Base-by-base conservation (phyloP, 139 green algal genomes). In the Axilococcus clingmanii region DNA sequence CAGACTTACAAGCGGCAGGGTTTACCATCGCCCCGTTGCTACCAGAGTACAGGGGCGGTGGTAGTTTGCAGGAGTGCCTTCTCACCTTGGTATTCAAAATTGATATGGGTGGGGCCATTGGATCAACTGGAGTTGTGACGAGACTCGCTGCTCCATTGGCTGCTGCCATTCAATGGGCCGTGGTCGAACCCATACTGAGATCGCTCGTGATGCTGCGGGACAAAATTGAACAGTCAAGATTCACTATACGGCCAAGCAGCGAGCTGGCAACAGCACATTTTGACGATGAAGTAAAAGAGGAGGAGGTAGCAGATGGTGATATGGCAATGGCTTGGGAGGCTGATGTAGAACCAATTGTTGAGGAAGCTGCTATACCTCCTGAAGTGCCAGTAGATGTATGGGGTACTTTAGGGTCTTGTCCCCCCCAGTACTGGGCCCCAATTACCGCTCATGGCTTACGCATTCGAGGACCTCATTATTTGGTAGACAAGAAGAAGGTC, bases 401-500 rank as follows among this genome's bases (percentile, higher is more conserved):
- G 25, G 49, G 28, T 15, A 35, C 12, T 7, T 9, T 22, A 35
- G 49, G 49, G 23, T 40, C n/a, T n/a, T 40, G 24, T 9, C 12
- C 25, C 14, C 23, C 20, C 12, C 29, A 7, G 1, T 57, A 44
- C 28, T 57, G 49, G 49, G 48, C 49, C 14, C 19, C 42, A 22
- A 22, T 23, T 20, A 23, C 22, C 9, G 17, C 28, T 19, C 14
- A 19, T 31, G 16, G 16, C 12, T 23, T 57, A 19, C 25, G 79
- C 62, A 61, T 89, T 22, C 79, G 80, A 12, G 63, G 80, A 15
- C 9, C 28, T 7, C 69, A 69, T 29, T 89, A 89, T 71, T 66
- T 85, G 55, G 12, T 31, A 4, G 63, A 71, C 32, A 36, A 48
- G 17, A 36, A 40, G 7, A 71, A 80, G 55, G 44, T 75, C 4